Evolutionary conservation across 805 yeast genomes (phyloP).

Genomic region (Lipomyces starkeyi): DNA sequence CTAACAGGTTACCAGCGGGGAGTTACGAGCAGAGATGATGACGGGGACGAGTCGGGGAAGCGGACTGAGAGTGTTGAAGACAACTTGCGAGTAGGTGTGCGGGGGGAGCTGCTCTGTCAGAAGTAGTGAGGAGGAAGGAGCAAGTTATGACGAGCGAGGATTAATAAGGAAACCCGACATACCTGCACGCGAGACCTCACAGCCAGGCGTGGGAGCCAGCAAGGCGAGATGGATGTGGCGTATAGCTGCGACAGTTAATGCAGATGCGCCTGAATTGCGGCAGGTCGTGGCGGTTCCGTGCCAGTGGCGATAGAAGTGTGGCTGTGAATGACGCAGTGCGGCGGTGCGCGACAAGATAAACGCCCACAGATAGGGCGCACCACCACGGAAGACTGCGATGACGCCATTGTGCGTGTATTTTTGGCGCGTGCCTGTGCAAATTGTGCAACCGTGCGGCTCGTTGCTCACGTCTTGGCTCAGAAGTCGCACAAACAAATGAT

Average conservation of each 20-base stretch:
- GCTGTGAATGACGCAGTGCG: slow-evolving; percentile 2
- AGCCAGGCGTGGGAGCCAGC: neutral
- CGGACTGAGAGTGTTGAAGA: neutral
- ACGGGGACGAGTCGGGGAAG: neutral
- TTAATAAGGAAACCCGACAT: slow-evolving; percentile 3
- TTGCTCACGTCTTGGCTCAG: neutral
- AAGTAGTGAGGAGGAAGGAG: neutral
- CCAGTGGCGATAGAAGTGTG: neutral
- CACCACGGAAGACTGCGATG: neutral
- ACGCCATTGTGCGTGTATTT: neutral
- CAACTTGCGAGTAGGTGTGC: neutral
- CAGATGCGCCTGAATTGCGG: neutral
- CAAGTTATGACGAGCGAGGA: neutral
- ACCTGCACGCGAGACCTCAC: neutral
- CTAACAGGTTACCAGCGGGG: neutral
- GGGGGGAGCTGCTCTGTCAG: neutral
- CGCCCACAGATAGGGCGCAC: neutral
- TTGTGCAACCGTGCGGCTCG: slow-evolving; percentile 2
- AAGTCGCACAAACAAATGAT: too few species aligned
- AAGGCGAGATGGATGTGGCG: neutral
- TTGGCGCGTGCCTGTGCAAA: neutral
- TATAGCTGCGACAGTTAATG: neutral
- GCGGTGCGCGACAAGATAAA: neutral
- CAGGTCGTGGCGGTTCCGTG: too few species aligned
- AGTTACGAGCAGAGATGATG: neutral